These are phyloP conservation scores for Streptanthus diversifolius DNA, from an alignment of 345 rosid species.

Conservation along the genomic window DNA sequence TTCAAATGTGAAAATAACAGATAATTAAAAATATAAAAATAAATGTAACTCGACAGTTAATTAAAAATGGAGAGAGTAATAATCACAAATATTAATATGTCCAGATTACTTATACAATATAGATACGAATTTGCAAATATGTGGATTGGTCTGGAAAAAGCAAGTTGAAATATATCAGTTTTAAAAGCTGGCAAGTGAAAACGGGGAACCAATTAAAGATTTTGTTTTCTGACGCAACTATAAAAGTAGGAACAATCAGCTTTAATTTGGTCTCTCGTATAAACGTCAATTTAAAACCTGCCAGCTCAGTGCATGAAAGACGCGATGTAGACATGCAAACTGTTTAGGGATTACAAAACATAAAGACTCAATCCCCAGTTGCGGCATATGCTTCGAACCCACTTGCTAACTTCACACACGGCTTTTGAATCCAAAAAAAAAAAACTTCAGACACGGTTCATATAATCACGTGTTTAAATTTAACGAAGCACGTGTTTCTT, in stretches of 20 bases:
- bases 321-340: constrained; percentile 18
- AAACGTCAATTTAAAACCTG: neutral
- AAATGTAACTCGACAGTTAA: too few species aligned
- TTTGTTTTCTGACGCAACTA: neutral
- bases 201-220: neutral
- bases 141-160: neutral
- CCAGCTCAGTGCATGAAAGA: constrained; percentile 15
- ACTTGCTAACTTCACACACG: constrained; percentile 11
- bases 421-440: too few species aligned
- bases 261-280: neutral
- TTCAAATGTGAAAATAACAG: too few species aligned
- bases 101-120: too few species aligned
- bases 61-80: too few species aligned
- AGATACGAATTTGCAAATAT: neutral
- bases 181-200: neutral
- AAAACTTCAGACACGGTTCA: neutral
- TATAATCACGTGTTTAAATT: neutral
- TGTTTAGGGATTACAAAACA: neutral
- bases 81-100: too few species aligned
- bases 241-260: neutral
- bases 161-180: neutral
- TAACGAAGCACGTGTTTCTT: neutral
- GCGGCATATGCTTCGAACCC: neutral
- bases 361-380: neutral
- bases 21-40: too few species aligned